These are phyloP conservation scores for Phaeotremella skinneri DNA, from an alignment of 768 basidiomycete species.

Conservation along the genomic window DNA sequence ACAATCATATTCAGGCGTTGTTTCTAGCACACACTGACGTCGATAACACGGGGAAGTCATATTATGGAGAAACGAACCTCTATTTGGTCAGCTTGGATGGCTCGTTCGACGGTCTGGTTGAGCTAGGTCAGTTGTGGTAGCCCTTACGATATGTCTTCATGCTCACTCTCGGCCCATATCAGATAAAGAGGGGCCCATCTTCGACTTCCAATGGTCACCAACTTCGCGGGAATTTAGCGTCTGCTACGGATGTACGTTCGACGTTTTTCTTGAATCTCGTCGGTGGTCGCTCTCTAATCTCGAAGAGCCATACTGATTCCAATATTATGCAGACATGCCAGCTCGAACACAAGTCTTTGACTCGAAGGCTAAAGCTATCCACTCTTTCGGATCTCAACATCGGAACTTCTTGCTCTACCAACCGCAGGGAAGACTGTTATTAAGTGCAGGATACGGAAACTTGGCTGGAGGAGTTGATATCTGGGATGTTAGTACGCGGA, in stretches of 20 bases:
- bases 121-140: constrained; percentile 49
- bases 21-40: constrained; percentile 94
- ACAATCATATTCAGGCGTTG: constrained; percentile 53
- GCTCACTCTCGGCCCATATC: constrained; percentile 45
- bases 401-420: constrained; percentile 93
- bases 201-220: constrained; percentile 94
- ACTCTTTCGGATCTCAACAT: constrained; percentile 86
- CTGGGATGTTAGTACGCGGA: constrained; percentile 80
- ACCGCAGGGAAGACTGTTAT: constrained; percentile 81
- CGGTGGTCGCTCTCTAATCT: constrained; percentile 6
- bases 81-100: constrained; percentile 89
- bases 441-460: constrained; percentile 94
- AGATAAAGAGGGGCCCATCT: constrained; percentile 96
- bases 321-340: constrained; percentile 70
- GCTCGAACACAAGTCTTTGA: constrained; percentile 91
- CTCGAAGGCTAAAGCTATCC: constrained; percentile 76
- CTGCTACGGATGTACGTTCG: constrained; percentile 84
- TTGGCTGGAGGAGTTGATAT: constrained; percentile 90
- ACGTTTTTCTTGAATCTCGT: background rate
- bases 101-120: constrained; percentile 85
- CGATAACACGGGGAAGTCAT: constrained; percentile 93
- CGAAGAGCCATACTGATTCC: background rate
- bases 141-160: background rate
- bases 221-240: constrained; percentile 96
- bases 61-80: constrained; percentile 95